Base-by-base conservation (phyloP, 2,329 filamentous ascomycete genomes). In the Mycosphaerelloides madeirae region DNA sequence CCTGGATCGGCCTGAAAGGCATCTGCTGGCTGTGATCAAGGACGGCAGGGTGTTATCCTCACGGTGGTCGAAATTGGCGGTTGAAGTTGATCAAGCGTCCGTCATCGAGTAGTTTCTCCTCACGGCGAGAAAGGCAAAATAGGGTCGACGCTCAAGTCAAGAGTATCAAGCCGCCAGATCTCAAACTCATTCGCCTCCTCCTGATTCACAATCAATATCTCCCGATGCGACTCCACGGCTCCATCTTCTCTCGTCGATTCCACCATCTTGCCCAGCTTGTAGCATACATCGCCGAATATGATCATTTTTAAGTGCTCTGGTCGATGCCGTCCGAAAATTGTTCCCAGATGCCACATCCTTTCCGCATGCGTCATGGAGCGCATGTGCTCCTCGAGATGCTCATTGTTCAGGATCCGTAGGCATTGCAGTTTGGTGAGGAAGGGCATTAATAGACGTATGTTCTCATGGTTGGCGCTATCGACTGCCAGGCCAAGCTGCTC, bases 401-500 rank as follows among this genome's bases (percentile, higher is more conserved):
- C 53, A 29, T 61, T 64, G 13, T 55, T 34, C 8, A 75, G 60
- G 15, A 74, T 48, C 1, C 72, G 65, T 1, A 74, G 19, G 0
- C 66, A 68, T 44, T 55, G 64, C 2, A 75, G 53, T 9, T 70
- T 68, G 1, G 65, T 65, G 1, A 68, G 48, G 16, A 65, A 60
- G 0, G 59, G 54, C 22, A 73, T 48, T 9, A 72, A 55, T 2
- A 58, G 43, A 4, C 53, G 45, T 12, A 60, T 28, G 11, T 29
- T 76, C 72, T 5, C 72, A 65, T 31, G 79, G 66, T 50, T 76
- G 62, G 46, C 79, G 72, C 81, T 77, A 76, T 72, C 65, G 13
- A 75, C 66, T 6, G 76, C 71, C 16, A 81, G 63, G 19, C 71
- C 77, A 1, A 83, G 64, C 53, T 83, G 78, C 48, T 80, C 77